phyloP scores from a whole-genome alignment of 176 grass and related monocot genomes.

The Leersia perrieri region DNA sequence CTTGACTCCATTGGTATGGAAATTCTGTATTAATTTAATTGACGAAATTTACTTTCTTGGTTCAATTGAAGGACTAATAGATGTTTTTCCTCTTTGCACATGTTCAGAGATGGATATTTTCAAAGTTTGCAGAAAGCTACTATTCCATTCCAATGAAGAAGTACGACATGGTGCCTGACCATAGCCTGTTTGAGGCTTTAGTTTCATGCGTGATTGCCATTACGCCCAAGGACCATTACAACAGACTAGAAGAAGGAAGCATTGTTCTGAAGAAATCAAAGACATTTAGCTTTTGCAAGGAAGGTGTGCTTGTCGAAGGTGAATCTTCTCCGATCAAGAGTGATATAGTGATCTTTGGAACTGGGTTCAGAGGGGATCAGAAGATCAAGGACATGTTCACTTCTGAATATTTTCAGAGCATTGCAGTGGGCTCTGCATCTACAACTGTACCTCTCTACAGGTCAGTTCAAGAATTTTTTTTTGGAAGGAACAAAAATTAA shows the following conservation, averaged over 20 bases:
- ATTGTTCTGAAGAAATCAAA: constrained; percentile 57
- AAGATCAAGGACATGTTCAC: constrained; percentile 63
- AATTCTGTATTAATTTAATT: background rate
- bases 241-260: constrained; percentile 60
- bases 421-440: constrained; percentile 32
- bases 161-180: constrained; percentile 53
- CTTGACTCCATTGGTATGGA: constrained; percentile 37
- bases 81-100: background rate
- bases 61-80: background rate
- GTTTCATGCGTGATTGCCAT: constrained; percentile 39
- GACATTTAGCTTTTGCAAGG: constrained; percentile 49
- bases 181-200: constrained; percentile 45
- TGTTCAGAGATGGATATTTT: constrained; percentile 46
- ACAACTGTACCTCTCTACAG: constrained; percentile 57
- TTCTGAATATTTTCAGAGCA: constrained; percentile 43
- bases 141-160: constrained; percentile 52
- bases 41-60: background rate
- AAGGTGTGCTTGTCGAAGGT: constrained; percentile 51
- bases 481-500: background rate
- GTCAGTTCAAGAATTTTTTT: background rate
- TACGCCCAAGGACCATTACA: constrained; percentile 45
- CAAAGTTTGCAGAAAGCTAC: constrained; percentile 61
- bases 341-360: constrained; percentile 52
- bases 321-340: constrained; percentile 31
- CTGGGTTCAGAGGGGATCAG: constrained; percentile 48